Conservation (phyloP, 495 filamentous ascomycete species). For the Xylaria castorea region DNA sequence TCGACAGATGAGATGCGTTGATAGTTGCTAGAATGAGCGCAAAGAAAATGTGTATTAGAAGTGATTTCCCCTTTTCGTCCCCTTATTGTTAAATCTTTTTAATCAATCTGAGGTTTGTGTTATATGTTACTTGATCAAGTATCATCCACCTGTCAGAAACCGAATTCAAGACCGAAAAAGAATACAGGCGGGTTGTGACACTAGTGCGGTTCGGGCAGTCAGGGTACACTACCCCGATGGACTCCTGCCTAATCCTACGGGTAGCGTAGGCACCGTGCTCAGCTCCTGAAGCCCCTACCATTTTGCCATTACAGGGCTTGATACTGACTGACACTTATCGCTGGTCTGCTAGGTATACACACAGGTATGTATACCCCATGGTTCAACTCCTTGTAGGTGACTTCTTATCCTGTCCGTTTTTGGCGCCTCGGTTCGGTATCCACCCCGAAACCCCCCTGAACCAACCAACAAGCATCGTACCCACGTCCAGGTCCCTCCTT, state of each 20-base stretch:
- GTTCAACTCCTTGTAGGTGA: too few relatives aligned
- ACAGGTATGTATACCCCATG: too few relatives aligned
- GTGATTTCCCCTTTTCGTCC: background rate
- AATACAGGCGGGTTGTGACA: constrained; percentile 22
- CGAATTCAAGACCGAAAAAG: constrained; percentile 6
- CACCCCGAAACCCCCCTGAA: constrained; percentile 12
- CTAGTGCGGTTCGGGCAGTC: constrained; percentile 29
- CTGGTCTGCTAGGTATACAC: too few relatives aligned
- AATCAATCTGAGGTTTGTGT: background rate
- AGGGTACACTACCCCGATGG: background rate
- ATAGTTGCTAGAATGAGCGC: background rate
- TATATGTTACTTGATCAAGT: background rate
- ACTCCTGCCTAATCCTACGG: background rate
- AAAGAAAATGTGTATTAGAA: background rate
- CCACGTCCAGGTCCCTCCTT: constrained; percentile 6
- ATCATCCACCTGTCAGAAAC: background rate
- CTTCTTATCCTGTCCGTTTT: background rate
- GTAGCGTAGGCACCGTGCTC: constrained; percentile 11
- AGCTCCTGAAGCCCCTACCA: constrained; percentile 21
- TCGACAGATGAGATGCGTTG: background rate
- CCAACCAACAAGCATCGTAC: background rate
- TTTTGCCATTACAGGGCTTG: background rate
- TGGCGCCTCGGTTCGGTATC: constrained; percentile 7
- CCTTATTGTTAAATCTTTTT: background rate
- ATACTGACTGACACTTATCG: too few relatives aligned